Conservation (phyloP, 1,139 yeast species). For the Debaryomyces nepalensis region DNA sequence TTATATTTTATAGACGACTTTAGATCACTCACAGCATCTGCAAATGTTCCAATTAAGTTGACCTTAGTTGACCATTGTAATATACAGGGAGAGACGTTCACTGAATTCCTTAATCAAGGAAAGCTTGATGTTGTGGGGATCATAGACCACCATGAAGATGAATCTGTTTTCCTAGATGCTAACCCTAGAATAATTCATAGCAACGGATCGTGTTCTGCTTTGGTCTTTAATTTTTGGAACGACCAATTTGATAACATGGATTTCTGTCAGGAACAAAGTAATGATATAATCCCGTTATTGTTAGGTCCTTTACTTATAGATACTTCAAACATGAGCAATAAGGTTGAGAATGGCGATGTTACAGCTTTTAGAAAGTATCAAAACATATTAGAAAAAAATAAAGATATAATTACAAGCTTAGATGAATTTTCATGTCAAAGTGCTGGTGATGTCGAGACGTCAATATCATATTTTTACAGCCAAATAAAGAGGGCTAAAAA, state of each 20-base stretch:
- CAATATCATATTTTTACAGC: conserved; percentile 33
- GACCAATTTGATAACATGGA: conserved; percentile 26
- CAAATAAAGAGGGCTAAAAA: conserved; percentile 59
- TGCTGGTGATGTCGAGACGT: conserved; percentile 1
- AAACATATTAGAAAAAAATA: conserved; percentile 14
- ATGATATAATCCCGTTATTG: conserved; percentile 53
- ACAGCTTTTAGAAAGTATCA: conserved; percentile 46
- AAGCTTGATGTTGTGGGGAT: conserved; percentile 56
- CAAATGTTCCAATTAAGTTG: conserved; percentile 36
- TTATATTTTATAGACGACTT: conserved; percentile 73
- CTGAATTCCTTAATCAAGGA: conserved; percentile 25
- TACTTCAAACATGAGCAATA: conserved; percentile 64
- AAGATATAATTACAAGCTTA: neutral
- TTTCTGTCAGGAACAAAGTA: conserved; percentile 22
- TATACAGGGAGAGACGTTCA: conserved; percentile 55
- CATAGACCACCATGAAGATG: conserved; percentile 89
- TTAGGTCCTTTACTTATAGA: conserved; percentile 75
- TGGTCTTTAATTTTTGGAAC: conserved; percentile 69
- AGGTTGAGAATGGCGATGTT: conserved; percentile 60
- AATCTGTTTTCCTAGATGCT: conserved; percentile 49
- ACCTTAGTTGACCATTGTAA: conserved; percentile 84
- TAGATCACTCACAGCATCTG: conserved; percentile 22
- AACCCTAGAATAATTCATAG: conserved; percentile 63
- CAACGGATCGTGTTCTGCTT: conserved; percentile 79
- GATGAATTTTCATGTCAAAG: neutral